phyloP scores from a whole-genome alignment of 805 yeast genomes.

The Candida verbasci region DNA sequence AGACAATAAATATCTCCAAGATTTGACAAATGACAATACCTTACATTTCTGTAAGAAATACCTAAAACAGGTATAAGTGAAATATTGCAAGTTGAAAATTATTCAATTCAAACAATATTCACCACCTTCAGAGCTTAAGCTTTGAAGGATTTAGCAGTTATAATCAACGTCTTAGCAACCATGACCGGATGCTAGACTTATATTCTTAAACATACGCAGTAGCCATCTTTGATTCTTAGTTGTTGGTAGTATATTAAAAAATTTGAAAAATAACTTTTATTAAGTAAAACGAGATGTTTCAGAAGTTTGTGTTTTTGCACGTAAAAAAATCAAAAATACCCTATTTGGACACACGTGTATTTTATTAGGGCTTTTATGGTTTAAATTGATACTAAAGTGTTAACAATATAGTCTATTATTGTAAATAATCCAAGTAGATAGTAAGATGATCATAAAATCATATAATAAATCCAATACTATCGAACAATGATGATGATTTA shows the following conservation, averaged over 20 bases:
- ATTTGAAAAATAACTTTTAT: background rate
- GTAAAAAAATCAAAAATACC: background rate
- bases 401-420: too few relatives aligned
- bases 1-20: conserved; percentile 7
- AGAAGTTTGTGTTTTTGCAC: background rate
- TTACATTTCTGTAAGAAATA: conserved; percentile 11
- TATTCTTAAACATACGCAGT: conserved; percentile 3
- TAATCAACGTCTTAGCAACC: conserved; percentile 7
- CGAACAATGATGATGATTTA: conserved; percentile 20
- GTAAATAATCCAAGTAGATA: too few relatives aligned
- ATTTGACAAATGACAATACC: conserved; percentile 12
- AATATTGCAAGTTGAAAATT: conserved; percentile 5
- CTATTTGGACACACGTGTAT: conserved; percentile 1
- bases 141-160: conserved; percentile 5
- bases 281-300: too few relatives aligned
- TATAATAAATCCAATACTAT: conserved; percentile 17
- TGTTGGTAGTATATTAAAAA: background rate
- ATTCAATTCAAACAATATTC: conserved; percentile 4
- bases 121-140: conserved; percentile 6
- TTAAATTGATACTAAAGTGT: too few relatives aligned
- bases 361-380: background rate
- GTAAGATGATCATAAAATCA: conserved; percentile 27
- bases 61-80: conserved; percentile 8
- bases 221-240: conserved; percentile 4
- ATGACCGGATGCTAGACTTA: conserved; percentile 1